A percentile compares a stretch with the other conserved stretches of the same genome.
Evolutionary conservation across 2,329 filamentous ascomycete genomes (phyloP).

Genomic region (Pseudogymnoascus sp.): DNA sequence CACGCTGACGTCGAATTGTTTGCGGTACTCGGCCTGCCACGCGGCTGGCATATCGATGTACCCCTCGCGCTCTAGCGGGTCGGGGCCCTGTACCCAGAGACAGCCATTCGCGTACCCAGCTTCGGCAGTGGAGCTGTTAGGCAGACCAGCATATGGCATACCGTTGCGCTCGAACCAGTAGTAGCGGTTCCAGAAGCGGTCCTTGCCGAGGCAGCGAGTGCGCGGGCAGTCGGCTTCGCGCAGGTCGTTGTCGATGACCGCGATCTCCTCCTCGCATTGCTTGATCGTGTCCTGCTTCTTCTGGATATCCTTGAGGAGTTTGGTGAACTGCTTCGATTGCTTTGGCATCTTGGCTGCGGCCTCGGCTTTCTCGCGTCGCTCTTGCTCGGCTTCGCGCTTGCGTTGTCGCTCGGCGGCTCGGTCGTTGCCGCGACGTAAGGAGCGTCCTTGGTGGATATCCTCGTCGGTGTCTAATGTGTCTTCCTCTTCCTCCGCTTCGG

Average conservation of each 20-base stretch:
- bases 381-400: constrained; percentile 68
- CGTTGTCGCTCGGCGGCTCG: constrained; percentile 65
- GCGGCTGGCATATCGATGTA: constrained; percentile 73
- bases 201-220: constrained; percentile 81
- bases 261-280: constrained; percentile 78
- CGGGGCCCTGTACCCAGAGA: constrained; percentile 92
- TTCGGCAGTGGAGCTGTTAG: constrained; percentile 76
- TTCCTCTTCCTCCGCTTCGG: constrained; percentile 46
- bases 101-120: constrained; percentile 90
- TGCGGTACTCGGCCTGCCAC: constrained; percentile 66
- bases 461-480: constrained; percentile 65
- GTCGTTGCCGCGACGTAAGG: constrained; percentile 56
- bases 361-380: constrained; percentile 55
- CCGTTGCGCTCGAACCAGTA: constrained; percentile 99
- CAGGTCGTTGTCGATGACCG: constrained; percentile 79
- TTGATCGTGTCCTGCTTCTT: constrained; percentile 75
- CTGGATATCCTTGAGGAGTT: constrained; percentile 80
- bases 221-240: constrained; percentile 90
- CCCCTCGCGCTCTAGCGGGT: constrained; percentile 76
- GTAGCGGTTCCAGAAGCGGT: constrained; percentile 96
- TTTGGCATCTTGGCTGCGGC: constrained; percentile 56
- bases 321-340: constrained; percentile 82
- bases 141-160: constrained; percentile 89
- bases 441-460: constrained; percentile 50
- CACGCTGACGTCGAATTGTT: constrained; percentile 73